A percentile compares a stretch with the other conserved stretches of the same genome.
Evolutionary conservation across 352 stramenopile genomes (phyloP).

Genomic region (Pythium plurisporium): DNA sequence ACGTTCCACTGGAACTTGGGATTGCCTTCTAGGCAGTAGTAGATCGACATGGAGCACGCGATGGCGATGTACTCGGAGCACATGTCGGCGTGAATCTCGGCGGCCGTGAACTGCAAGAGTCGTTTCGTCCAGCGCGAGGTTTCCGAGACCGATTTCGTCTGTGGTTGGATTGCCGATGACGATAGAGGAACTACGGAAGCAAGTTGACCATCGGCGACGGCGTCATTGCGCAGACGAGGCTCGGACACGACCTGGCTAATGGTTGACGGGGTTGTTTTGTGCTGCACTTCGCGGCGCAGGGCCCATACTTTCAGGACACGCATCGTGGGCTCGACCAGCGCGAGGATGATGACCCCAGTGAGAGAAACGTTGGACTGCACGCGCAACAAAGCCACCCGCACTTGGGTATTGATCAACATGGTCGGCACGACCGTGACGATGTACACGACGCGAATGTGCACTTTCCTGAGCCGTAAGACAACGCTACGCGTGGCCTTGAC

Average conservation of each 20-base stretch:
- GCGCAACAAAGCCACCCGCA: neutral
- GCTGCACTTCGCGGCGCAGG: neutral
- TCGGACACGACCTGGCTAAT: neutral
- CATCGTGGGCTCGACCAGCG: neutral
- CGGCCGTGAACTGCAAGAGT: slow-evolving; percentile 5
- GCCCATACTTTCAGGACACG: slow-evolving; percentile 3
- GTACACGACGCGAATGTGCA: neutral
- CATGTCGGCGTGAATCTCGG: slow-evolving; percentile 26
- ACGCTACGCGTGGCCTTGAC: neutral
- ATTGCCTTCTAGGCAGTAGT: slow-evolving; percentile 22
- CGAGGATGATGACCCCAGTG: neutral
- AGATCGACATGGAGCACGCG: slow-evolving; percentile 29
- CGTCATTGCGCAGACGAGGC: neutral
- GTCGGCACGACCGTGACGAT: slow-evolving; percentile 5
- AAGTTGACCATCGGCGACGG: no score
- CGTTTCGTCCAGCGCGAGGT: neutral
- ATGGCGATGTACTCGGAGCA: slow-evolving; percentile 38
- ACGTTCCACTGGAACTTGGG: slow-evolving; percentile 20
- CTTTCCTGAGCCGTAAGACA: neutral
- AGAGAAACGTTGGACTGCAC: slow-evolving; percentile 1
- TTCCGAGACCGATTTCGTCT: neutral
- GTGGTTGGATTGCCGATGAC: neutral
- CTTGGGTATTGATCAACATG: slow-evolving; percentile 14
- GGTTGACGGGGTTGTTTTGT: neutral
- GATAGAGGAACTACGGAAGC: no score